phyloP scores from a whole-genome alignment of 331 rosid species.

The Malus hybrid region DNA sequence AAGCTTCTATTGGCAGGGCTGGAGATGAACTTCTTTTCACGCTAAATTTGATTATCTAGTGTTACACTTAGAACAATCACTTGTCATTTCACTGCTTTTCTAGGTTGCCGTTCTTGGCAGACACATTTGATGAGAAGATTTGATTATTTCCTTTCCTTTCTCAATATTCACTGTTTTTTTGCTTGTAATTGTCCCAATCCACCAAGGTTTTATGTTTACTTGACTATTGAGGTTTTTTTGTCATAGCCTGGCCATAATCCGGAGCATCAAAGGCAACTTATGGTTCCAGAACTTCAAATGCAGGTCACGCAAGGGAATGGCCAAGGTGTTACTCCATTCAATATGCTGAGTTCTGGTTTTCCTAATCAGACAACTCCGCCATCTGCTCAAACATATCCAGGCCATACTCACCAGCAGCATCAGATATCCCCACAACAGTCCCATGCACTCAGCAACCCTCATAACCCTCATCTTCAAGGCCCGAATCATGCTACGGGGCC shows the following conservation, averaged over 20 bases:
- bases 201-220: background rate
- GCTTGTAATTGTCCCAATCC: background rate
- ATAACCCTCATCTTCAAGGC: constrained; percentile 72
- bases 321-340: constrained; percentile 65
- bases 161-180: background rate
- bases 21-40: background rate
- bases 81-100: background rate
- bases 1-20: background rate
- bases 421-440: constrained; percentile 75
- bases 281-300: constrained; percentile 74
- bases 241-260: constrained; percentile 77
- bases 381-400: constrained; percentile 59
- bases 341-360: constrained; percentile 72
- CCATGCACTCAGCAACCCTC: constrained; percentile 55
- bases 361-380: constrained; percentile 71
- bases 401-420: constrained; percentile 75
- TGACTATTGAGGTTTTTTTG: background rate
- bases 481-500: constrained; percentile 56
- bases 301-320: constrained; percentile 72
- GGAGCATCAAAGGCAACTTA: constrained; percentile 83
- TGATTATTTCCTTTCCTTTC: background rate
- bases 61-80: background rate
- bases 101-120: background rate
- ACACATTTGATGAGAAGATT: background rate
- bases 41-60: background rate